Percentiles rank a stretch among this genome's conserved stretches.
These are phyloP conservation scores for Penicillium vulpinum DNA, from an alignment of 2,329 filamentous ascomycete genomes.

Conservation along the genomic window DNA sequence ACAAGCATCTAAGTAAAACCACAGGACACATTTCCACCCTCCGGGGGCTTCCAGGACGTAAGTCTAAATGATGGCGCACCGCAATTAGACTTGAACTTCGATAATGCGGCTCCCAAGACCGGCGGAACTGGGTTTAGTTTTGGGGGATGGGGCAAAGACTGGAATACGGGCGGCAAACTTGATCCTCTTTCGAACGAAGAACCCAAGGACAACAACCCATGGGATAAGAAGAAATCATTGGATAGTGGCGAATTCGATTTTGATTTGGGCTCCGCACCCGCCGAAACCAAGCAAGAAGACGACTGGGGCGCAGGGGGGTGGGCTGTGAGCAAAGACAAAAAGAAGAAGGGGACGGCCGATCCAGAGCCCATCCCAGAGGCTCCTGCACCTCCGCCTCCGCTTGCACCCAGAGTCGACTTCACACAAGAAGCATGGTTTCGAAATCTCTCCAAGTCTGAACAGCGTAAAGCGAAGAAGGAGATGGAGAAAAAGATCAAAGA, in stretches of 20 bases:
- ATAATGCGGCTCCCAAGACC: conserved; percentile 45
- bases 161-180: conserved; percentile 47
- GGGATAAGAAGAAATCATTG: conserved; percentile 42
- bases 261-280: conserved; percentile 42
- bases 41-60: conserved; percentile 66
- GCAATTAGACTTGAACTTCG: conserved; percentile 58
- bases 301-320: conserved; percentile 26
- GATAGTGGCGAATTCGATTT: conserved; percentile 46
- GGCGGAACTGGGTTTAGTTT: conserved; percentile 47
- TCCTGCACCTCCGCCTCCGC: conserved; percentile 17
- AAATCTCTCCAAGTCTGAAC: conserved; percentile 32
- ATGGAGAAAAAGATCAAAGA: conserved; percentile 29
- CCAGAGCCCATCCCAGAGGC: conserved; percentile 19
- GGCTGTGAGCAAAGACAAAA: conserved; percentile 33
- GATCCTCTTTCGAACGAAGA: conserved; percentile 38
- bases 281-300: conserved; percentile 36
- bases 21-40: conserved; percentile 36
- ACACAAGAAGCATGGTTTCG: conserved; percentile 36
- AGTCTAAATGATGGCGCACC: conserved; percentile 63
- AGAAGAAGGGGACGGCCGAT: conserved; percentile 27
- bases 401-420: conserved; percentile 22
- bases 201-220: conserved; percentile 41
- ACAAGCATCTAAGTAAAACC: neutral
- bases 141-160: conserved; percentile 62
- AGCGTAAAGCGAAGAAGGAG: conserved; percentile 33